Base-by-base conservation (phyloP, 495 filamentous ascomycete species). In the Hypoxylon cercidicola region DNA sequence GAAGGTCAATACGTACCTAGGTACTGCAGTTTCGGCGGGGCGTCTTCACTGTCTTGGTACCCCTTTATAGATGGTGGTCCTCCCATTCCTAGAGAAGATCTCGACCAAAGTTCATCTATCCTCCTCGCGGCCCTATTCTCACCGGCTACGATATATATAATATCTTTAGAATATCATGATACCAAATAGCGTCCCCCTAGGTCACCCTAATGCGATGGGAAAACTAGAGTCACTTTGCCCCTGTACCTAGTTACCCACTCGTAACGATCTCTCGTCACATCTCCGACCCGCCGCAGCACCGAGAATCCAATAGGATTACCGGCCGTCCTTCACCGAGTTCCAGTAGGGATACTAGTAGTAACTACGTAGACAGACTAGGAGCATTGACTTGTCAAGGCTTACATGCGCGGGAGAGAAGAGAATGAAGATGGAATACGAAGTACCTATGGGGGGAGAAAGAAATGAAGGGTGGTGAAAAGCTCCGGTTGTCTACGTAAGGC, bases 211-310 rank as follows among this genome's bases (percentile, higher is more conserved):
- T 20, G 44, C 30, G 13, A 43, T 45, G 37, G 10, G 4, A 50
- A 60, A 44, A n/a, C 55, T 20, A 50, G 15, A 60, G 49, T 54
- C 55, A 55, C 55, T 48, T 28, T 16, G 35, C 37, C 62, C 55
- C 62, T 55, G 43, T 35, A 40, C 45, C 34, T 47, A 40, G 41
- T 35, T 60, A 66, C 50, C 55, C 62, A 55, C 19, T 55, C 16
- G 18, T 23, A 57, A 55, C 43, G 37, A n/a, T 34, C 20, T 65
- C 49, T 60, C 45, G 51, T 66, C 55, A 66, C 62, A 60, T 60
- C 15, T 41, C 37, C 20, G 12, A 45, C 35, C 51, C 57, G 45
- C 51, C 51, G 46, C 30, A 61, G 60, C 10, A 60, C 34, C 16
- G 7, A 55, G 30, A 61, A 45, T 44, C 63, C 63, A 66, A 66